A percentile compares a stretch with the other conserved stretches of the same genome.
phyloP scores from a whole-genome alignment of 225 moss, liverwort and hornwort species.

The Bryum argenteum region DNA sequence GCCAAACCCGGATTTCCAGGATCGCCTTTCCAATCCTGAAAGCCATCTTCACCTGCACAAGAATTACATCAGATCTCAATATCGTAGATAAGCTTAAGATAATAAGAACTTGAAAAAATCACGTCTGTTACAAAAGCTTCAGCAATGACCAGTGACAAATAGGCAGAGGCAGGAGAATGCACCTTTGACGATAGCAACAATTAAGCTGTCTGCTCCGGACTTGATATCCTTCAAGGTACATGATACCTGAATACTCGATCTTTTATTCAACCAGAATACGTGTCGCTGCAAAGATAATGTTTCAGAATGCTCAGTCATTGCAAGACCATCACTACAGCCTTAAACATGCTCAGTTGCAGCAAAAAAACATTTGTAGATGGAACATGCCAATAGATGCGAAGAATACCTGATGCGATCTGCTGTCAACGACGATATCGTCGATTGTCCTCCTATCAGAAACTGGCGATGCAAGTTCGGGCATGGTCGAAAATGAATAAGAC shows the following conservation, averaged over 20 bases:
- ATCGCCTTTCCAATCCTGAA: slow-evolving; percentile 56
- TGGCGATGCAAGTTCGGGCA: slow-evolving; percentile 31
- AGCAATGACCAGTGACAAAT: slow-evolving; percentile 2
- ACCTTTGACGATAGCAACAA: slow-evolving; percentile 60
- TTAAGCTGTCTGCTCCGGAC: slow-evolving; percentile 35
- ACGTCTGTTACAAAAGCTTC: background rate
- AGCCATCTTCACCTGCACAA: slow-evolving; percentile 53
- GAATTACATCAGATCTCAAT: background rate
- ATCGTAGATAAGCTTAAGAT: background rate
- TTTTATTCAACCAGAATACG: slow-evolving; percentile 50
- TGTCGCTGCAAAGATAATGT: slow-evolving; percentile 39
- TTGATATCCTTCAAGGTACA: slow-evolving; percentile 37
- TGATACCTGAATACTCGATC: slow-evolving; percentile 45
- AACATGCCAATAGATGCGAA: slow-evolving; percentile 10
- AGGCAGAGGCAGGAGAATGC: slow-evolving; percentile 8
- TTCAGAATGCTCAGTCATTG: slow-evolving; percentile 9
- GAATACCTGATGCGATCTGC: slow-evolving; percentile 42
- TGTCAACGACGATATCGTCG: slow-evolving; percentile 32
- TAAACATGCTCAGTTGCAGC: slow-evolving; percentile 13
- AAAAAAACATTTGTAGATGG: slow-evolving; percentile 15
- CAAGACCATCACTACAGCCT: slow-evolving; percentile 7
- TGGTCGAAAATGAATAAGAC: slow-evolving; percentile 38
- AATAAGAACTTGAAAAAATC: slow-evolving; percentile 10
- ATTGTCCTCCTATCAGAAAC: slow-evolving; percentile 3
- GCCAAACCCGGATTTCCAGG: slow-evolving; percentile 46